Percentiles rank a stretch among this genome's conserved stretches.
Evolutionary conservation across 768 basidiomycete species (phyloP).

Genomic region (Termitomyces eurrhizus): DNA sequence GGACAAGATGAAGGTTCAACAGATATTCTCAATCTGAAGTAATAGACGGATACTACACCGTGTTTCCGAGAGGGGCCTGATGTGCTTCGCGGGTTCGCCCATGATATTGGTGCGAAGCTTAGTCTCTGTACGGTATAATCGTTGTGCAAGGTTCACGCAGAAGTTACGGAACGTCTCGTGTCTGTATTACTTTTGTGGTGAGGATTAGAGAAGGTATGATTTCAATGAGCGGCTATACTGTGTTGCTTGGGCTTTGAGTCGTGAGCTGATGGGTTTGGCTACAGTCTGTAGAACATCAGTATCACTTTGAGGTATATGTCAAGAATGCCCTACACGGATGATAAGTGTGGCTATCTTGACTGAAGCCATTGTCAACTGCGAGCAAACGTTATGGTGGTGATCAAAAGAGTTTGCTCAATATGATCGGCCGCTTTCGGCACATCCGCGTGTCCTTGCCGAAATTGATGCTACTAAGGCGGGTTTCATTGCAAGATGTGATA

Average conservation of each 20-base stretch:
- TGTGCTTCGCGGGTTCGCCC: conserved; percentile 67
- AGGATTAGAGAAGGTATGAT: neutral
- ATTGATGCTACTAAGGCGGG: too few species aligned
- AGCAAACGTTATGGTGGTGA: neutral
- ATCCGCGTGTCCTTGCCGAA: neutral
- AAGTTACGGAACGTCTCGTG: conserved; percentile 69
- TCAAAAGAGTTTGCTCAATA: neutral
- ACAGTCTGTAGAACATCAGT: conserved; percentile 49
- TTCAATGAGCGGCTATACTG: conserved; percentile 41
- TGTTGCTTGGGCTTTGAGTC: conserved; percentile 66
- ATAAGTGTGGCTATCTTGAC: conserved; percentile 72
- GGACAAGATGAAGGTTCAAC: neutral
- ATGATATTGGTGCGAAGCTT: conserved; percentile 71
- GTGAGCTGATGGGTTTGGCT: conserved; percentile 75
- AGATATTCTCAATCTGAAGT: neutral
- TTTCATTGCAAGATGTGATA: too few species aligned
- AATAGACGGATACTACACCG: conserved; percentile 38
- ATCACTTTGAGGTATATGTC: neutral
- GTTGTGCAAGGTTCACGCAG: conserved; percentile 73
- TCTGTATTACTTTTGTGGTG: conserved; percentile 29
- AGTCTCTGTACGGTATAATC: conserved; percentile 71
- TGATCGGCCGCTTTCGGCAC: conserved; percentile 3
- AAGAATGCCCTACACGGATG: conserved; percentile 40
- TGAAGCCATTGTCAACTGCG: conserved; percentile 46
- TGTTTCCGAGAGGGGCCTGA: conserved; percentile 75